Percentiles rank a stretch among this genome's conserved stretches.
Evolutionary conservation across 2,329 filamentous ascomycete genomes (phyloP).

Genomic region (Fusarium equiseti): DNA sequence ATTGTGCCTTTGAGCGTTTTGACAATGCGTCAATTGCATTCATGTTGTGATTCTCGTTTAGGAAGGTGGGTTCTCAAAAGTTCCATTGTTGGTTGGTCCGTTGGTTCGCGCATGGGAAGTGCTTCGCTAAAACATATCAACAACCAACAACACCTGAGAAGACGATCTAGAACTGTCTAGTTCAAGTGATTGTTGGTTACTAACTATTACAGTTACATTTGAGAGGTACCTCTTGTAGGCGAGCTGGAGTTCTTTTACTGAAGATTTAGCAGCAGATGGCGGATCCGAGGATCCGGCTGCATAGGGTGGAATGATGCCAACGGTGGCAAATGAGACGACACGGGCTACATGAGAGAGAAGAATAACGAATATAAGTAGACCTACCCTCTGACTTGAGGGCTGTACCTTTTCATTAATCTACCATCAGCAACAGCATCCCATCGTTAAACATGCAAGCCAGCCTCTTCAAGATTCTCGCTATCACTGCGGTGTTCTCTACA

Average conservation of each 20-base stretch:
- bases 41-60: background rate
- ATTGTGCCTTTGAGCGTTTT: no score
- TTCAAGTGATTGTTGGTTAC: background rate
- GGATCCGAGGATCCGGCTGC: no score
- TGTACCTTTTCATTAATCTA: background rate
- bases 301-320: background rate
- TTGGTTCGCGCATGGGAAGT: background rate
- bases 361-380: background rate
- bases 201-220: no score
- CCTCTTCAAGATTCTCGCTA: background rate
- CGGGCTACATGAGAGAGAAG: background rate
- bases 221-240: no score
- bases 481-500: background rate
- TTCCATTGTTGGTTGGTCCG: constrained; percentile 1
- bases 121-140: background rate
- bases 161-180: background rate
- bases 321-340: background rate
- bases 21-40: no score
- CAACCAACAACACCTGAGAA: background rate
- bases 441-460: background rate
- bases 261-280: rapidly evolving
- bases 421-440: background rate
- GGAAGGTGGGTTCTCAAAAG: background rate
- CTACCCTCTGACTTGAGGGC: background rate
- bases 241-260: no score